Conservation (phyloP, 1,284 basidiomycete genomes). For the Irpex sp. region DNA sequence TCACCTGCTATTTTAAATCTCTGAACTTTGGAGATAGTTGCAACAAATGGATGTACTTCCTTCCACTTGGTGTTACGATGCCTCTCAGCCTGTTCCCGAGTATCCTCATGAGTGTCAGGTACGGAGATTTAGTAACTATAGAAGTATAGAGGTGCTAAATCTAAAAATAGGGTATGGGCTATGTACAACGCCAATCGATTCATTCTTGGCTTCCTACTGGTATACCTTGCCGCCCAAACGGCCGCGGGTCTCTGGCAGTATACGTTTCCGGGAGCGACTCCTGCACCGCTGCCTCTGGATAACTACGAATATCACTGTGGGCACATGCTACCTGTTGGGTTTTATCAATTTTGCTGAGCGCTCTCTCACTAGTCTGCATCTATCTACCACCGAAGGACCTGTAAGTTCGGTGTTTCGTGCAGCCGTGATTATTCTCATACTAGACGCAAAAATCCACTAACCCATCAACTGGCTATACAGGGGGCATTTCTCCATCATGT, state of each 20-base stretch:
- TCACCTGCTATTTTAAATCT: neutral
- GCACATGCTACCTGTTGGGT: neutral
- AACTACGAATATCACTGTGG: neutral
- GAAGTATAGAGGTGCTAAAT: too few relatives aligned
- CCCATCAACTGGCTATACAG: neutral
- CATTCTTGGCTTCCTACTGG: neutral
- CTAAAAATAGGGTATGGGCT: neutral
- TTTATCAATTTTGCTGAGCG: neutral
- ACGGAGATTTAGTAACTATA: neutral
- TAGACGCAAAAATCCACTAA: neutral
- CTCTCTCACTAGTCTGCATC: neutral
- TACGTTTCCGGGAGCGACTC: neutral
- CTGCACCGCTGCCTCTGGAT: neutral
- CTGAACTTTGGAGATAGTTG: neutral
- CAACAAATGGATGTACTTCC: neutral
- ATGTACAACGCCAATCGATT: neutral
- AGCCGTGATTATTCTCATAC: too few relatives aligned
- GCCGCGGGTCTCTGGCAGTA: neutral
- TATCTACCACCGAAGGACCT: neutral
- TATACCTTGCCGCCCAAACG: neutral
- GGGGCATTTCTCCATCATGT: neutral
- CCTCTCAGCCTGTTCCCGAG: neutral
- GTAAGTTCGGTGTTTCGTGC: neutral
- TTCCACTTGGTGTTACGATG: neutral
- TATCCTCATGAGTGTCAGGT: neutral